Conservation (phyloP, 2,329 filamentous ascomycete species). For the Saccharata proteae region DNA sequence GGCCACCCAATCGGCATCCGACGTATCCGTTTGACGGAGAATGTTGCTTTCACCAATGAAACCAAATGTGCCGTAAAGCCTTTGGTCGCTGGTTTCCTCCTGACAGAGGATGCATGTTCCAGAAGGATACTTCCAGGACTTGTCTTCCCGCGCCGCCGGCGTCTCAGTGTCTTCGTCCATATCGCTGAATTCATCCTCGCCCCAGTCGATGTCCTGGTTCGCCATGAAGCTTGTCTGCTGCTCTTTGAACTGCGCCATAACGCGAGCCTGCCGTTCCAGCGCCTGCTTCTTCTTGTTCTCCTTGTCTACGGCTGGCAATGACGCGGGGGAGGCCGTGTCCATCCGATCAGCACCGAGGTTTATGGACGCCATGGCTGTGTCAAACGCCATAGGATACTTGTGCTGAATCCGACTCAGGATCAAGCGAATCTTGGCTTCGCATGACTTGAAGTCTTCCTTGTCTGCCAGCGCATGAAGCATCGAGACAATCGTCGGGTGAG, state of each 20-base stretch:
- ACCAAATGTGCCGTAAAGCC: slow-evolving; percentile 86
- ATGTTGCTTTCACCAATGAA: slow-evolving; percentile 78
- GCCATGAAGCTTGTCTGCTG: slow-evolving; percentile 93
- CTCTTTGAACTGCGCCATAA: slow-evolving; percentile 97
- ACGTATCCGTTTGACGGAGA: slow-evolving; percentile 71
- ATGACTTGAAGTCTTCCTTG: slow-evolving; percentile 67
- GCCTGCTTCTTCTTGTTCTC: slow-evolving; percentile 87
- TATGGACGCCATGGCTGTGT: slow-evolving; percentile 48
- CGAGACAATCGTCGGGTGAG: slow-evolving; percentile 36
- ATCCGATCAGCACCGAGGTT: slow-evolving; percentile 63
- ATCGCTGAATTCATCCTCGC: slow-evolving; percentile 67
- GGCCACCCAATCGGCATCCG: slow-evolving; percentile 70
- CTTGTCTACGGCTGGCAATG: slow-evolving; percentile 48
- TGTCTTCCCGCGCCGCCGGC: slow-evolving; percentile 53
- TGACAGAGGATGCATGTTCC: slow-evolving; percentile 95
- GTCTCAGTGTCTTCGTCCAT: slow-evolving; percentile 51
- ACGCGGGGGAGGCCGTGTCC: slow-evolving; percentile 71
- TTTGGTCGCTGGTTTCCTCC: slow-evolving; percentile 82
- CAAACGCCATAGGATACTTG: slow-evolving; percentile 63
- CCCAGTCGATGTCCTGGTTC: slow-evolving; percentile 82
- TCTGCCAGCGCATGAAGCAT: slow-evolving; percentile 41
- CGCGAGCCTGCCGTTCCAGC: slow-evolving; percentile 74
- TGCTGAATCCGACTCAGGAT: slow-evolving; percentile 78
- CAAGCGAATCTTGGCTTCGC: slow-evolving; percentile 71
- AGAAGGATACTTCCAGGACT: slow-evolving; percentile 78